Percentiles rank a stretch among this genome's conserved stretches.
Conservation (phyloP, 208 protist species). For the Acanthamoeba castellanii region DNA sequence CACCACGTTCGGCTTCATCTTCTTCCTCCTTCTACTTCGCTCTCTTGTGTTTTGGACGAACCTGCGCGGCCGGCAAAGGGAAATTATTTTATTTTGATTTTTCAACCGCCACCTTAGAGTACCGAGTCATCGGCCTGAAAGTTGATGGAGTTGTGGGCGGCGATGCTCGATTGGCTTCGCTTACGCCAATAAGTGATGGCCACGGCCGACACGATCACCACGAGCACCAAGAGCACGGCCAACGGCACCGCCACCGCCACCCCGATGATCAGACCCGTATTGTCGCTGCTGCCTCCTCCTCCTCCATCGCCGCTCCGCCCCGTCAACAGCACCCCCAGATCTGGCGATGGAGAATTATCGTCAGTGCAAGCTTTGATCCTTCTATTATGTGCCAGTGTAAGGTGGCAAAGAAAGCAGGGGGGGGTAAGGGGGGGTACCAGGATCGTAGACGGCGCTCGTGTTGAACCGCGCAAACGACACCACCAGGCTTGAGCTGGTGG, state of each 20-base stretch:
- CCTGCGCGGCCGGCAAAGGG: no score
- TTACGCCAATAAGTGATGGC: not conserved
- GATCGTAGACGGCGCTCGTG: not conserved
- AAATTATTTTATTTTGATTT: no score
- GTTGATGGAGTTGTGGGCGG: no score
- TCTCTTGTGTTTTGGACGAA: not conserved
- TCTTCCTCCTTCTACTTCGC: no score
- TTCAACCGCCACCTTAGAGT: no score
- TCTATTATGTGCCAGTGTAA: no score
- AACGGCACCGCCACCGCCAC: not conserved
- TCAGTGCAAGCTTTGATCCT: no score
- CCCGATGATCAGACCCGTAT: not conserved
- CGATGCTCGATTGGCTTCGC: not conserved
- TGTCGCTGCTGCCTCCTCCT: not conserved
- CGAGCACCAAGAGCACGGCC: not conserved
- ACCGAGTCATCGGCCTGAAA: no score
- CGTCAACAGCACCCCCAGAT: not conserved
- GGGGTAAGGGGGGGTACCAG: not conserved
- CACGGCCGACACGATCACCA: not conserved
- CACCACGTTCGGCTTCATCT: slow-evolving; percentile 6
- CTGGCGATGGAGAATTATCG: no score
- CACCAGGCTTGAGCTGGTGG: not conserved
- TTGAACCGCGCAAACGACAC: not conserved
- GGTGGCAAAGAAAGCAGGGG: no score
- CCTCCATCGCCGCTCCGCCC: not conserved